Conservation (phyloP, 768 basidiomycete genomes). For the Baorangia bicolor region DNA sequence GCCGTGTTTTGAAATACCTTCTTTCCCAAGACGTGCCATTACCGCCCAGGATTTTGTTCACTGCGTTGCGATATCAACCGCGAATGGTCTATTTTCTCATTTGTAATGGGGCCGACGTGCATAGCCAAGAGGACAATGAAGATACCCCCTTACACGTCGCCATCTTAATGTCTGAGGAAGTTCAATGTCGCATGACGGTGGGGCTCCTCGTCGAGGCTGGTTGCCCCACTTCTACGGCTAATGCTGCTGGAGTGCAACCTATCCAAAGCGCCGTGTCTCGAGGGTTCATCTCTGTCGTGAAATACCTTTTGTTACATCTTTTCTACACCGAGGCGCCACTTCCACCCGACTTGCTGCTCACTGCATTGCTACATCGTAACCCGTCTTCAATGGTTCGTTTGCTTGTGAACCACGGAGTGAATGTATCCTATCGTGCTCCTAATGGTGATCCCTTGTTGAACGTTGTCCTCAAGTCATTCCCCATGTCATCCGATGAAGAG, state of each 20-base stretch:
- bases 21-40: background rate
- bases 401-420: no score
- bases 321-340: no score
- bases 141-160: background rate
- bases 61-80: background rate
- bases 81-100: background rate
- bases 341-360: background rate
- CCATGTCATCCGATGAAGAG: no score
- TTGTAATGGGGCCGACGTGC: background rate
- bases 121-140: background rate
- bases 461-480: no score
- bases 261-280: background rate
- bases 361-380: no score
- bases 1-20: background rate
- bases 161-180: background rate
- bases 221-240: background rate
- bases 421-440: no score
- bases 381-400: no score
- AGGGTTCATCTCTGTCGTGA: background rate
- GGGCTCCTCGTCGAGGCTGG: background rate
- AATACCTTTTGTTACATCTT: background rate
- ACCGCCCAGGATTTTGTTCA: background rate
- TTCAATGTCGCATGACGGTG: background rate
- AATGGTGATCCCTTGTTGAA: no score
- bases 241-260: background rate